Evolutionary conservation across 148 eudicot genomes (phyloP).

Genomic region (Cornus florida): DNA sequence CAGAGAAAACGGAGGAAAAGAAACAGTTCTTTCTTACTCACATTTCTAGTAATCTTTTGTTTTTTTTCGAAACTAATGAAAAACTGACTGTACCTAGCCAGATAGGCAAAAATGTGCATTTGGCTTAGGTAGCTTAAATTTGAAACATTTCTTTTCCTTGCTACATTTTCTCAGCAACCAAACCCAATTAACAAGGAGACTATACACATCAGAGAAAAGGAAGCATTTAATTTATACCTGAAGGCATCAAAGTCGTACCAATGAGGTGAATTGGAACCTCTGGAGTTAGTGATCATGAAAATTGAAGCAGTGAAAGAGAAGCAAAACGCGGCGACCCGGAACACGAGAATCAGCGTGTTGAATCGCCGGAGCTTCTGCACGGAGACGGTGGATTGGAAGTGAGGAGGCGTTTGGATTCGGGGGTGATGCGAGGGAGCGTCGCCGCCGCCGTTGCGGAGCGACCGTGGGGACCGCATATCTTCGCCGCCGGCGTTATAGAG

Average conservation of each 20-base stretch:
- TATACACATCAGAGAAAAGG: background rate
- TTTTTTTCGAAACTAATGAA: no score
- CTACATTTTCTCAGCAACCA: constrained; percentile 9
- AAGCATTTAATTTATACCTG: constrained; percentile 28
- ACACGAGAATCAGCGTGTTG: constrained; percentile 57
- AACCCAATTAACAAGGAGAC: background rate
- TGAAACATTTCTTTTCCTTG: background rate
- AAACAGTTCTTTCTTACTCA: no score
- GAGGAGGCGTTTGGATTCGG: constrained; percentile 39
- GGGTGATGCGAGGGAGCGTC: constrained; percentile 45
- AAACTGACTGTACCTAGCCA: no score
- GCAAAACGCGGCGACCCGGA: constrained; percentile 59
- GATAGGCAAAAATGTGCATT: no score
- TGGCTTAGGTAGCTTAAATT: background rate
- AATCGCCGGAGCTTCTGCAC: constrained; percentile 66
- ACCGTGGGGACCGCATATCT: constrained; percentile 46
- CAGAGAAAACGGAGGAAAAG: background rate
- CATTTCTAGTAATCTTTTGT: no score
- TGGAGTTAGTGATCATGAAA: constrained; percentile 67
- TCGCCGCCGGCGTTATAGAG: background rate
- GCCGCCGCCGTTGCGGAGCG: constrained; percentile 55
- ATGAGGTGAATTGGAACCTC: constrained; percentile 36
- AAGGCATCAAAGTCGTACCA: constrained; percentile 72
- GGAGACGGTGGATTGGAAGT: constrained; percentile 76
- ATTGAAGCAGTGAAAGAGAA: constrained; percentile 62